Percentiles rank a stretch among this genome's conserved stretches.
Evolutionary conservation across 768 basidiomycete species (phyloP).

Genomic region (Psilocybe cyanescens): DNA sequence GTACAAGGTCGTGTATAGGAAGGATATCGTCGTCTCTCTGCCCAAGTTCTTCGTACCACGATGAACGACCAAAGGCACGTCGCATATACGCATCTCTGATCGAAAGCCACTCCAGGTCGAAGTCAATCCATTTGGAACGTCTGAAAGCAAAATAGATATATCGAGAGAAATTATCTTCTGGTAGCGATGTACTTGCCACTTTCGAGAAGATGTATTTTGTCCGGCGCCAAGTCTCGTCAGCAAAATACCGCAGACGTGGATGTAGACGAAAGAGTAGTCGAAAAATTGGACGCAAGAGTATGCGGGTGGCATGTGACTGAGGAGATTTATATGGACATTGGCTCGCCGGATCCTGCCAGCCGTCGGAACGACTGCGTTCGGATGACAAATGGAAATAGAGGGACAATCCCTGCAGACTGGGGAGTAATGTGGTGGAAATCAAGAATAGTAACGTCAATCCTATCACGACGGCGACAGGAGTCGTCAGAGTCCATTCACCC

Average conservation of each 20-base stretch:
- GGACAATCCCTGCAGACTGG: constrained; percentile 18
- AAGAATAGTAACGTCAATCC: constrained; percentile 18
- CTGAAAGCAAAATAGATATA: neutral
- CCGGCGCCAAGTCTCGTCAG: neutral
- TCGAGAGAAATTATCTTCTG: neutral
- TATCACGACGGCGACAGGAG: constrained; percentile 19
- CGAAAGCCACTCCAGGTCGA: constrained; percentile 5
- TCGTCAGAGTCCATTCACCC: constrained; percentile 13
- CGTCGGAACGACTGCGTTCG: neutral
- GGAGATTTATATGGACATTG: constrained; percentile 19
- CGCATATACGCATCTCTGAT: constrained; percentile 1
- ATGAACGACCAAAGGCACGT: neutral
- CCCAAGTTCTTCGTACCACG: neutral
- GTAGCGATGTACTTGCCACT: neutral
- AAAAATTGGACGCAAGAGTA: neutral
- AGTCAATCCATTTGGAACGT: constrained; percentile 5
- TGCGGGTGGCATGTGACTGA: constrained; percentile 5
- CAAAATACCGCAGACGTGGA: neutral
- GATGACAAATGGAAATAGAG: neutral
- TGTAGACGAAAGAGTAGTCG: neutral
- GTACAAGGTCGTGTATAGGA: neutral
- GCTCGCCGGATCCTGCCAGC: neutral
- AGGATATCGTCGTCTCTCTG: neutral
- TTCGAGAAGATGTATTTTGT: neutral
- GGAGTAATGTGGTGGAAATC: constrained; percentile 22